Evolutionary conservation across 352 stramenopile genomes (phyloP).

Genomic region (Albugo candida): DNA sequence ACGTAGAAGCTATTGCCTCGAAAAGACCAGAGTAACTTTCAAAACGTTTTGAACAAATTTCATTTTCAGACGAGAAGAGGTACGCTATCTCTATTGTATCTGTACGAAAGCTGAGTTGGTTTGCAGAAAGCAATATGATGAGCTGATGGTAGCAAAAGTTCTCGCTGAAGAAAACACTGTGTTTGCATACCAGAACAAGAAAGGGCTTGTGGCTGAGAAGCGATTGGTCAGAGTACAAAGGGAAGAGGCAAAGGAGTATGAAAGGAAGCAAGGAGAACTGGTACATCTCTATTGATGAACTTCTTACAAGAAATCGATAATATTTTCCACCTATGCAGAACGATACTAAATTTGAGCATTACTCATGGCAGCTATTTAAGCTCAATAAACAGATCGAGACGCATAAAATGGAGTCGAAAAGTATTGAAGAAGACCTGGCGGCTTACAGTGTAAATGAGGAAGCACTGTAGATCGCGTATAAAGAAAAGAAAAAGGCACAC

Average conservation of each 20-base stretch:
- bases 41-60: constrained; percentile 95
- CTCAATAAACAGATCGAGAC: constrained; percentile 78
- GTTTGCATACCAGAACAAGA: constrained; percentile 93
- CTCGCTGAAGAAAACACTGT: constrained; percentile 85
- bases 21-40: constrained; percentile 92
- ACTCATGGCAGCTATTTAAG: constrained; percentile 93
- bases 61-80: constrained; percentile 74
- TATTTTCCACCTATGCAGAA: constrained; percentile 13
- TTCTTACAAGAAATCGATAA: background rate
- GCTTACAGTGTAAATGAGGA: constrained; percentile 32
- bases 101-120: constrained; percentile 20
- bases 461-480: constrained; percentile 18
- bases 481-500: constrained; percentile 61
- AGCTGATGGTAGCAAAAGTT: constrained; percentile 80
- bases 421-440: constrained; percentile 20
- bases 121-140: constrained; percentile 54
- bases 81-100: constrained; percentile 6
- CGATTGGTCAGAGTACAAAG: constrained; percentile 90
- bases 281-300: constrained; percentile 12
- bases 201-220: constrained; percentile 85
- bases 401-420: constrained; percentile 55
- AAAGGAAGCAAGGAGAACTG: constrained; percentile 41
- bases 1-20: constrained; percentile 95
- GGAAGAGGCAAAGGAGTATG: constrained; percentile 79
- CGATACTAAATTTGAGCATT: constrained; percentile 79